These are phyloP conservation scores for Monilinia aucupariae DNA, from an alignment of 2,329 filamentous ascomycete species.

Conservation along the genomic window DNA sequence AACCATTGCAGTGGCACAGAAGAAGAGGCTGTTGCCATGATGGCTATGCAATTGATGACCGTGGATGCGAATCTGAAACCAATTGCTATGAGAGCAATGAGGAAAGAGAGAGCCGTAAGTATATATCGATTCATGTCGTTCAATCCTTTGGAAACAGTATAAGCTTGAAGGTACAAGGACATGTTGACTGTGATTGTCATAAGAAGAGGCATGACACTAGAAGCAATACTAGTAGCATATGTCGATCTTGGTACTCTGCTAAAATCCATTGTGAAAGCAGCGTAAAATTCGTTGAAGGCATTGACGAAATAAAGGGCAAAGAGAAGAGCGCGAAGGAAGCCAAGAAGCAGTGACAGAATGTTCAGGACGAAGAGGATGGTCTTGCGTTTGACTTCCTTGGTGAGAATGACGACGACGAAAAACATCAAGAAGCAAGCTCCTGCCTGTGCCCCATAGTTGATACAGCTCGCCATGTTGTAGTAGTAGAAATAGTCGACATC, in stretches of 20 bases:
- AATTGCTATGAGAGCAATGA: constrained; percentile 47
- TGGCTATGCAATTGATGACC: constrained; percentile 40
- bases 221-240: constrained; percentile 44
- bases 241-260: constrained; percentile 39
- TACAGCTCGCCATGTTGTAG: constrained; percentile 44
- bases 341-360: constrained; percentile 47
- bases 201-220: constrained; percentile 46
- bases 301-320: constrained; percentile 47
- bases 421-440: constrained; percentile 54
- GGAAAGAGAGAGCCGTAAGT: constrained; percentile 44
- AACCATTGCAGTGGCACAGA: constrained; percentile 38
- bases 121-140: constrained; percentile 40
- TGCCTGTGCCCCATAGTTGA: constrained; percentile 56
- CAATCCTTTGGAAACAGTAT: constrained; percentile 49
- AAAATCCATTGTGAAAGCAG: constrained; percentile 44
- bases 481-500: constrained; percentile 42
- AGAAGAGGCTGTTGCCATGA: constrained; percentile 22
- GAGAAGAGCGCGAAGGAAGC: constrained; percentile 47
- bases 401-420: constrained; percentile 53
- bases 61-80: constrained; percentile 49
- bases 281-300: constrained; percentile 47
- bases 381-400: constrained; percentile 51
- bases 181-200: constrained; percentile 50
- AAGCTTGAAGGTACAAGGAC: constrained; percentile 58
- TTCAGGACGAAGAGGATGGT: constrained; percentile 58